Conservation (phyloP, 169 alveolate species). For the Pseudocohnilembus persalinus region DNA sequence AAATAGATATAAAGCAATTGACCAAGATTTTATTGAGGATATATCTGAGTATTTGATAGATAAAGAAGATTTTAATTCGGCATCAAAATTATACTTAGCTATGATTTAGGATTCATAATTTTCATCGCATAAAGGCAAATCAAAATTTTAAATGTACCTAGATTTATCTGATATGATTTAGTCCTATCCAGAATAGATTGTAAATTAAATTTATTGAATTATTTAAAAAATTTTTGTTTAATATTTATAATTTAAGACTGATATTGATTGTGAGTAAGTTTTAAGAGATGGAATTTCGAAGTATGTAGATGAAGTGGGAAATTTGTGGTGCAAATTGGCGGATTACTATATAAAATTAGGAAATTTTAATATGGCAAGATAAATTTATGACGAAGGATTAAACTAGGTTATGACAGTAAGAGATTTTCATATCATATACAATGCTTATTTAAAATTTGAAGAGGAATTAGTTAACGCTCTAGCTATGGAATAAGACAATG, state of each 20-base stretch:
- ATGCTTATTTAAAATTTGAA: constrained; percentile 86
- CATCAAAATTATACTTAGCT: constrained; percentile 75
- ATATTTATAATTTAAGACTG: constrained; percentile 1
- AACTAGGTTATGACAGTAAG: constrained; percentile 84
- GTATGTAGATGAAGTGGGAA: constrained; percentile 88
- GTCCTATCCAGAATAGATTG: constrained; percentile 68
- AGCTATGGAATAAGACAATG: constrained; percentile 56
- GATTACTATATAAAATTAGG: constrained; percentile 83
- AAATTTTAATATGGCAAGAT: constrained; percentile 82
- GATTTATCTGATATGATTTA: constrained; percentile 85
- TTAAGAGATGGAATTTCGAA: constrained; percentile 84
- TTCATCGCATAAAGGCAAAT: constrained; percentile 70
- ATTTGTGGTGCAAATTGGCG: constrained; percentile 87
- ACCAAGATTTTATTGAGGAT: constrained; percentile 82
- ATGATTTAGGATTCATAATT: constrained; percentile 80
- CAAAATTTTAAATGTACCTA: constrained; percentile 80
- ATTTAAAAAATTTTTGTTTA: neutral
- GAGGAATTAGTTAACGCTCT: constrained; percentile 76
- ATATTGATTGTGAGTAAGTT: constrained; percentile 67
- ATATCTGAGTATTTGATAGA: constrained; percentile 70
- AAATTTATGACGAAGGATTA: constrained; percentile 87
- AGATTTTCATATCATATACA: constrained; percentile 88
- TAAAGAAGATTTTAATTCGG: constrained; percentile 59
- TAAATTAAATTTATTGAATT: constrained; percentile 24
- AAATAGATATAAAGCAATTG: constrained; percentile 74